Conservation (phyloP, 73 alveolate genomes). For the Paramecium bursaria region DNA sequence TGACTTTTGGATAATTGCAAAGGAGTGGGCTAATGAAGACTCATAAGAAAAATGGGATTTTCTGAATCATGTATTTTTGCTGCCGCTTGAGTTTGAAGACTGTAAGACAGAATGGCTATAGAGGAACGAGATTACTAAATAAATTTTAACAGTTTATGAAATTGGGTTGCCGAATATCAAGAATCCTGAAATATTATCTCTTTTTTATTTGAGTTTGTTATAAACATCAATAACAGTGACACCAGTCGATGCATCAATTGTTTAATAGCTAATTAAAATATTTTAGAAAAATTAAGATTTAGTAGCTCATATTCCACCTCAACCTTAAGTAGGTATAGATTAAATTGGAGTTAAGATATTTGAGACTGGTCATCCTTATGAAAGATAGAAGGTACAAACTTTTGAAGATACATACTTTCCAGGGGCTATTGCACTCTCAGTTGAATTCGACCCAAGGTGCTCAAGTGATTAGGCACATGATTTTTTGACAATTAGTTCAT, state of each 20-base stretch:
- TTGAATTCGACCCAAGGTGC: constrained; percentile 86
- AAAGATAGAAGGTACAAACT: constrained; percentile 78
- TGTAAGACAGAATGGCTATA: background rate
- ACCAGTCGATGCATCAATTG: background rate
- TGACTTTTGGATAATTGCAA: constrained; percentile 28
- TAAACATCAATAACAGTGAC: background rate
- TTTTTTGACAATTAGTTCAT: constrained; percentile 69
- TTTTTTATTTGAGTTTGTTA: background rate
- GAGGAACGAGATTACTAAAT: background rate
- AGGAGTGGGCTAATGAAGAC: constrained; percentile 24
- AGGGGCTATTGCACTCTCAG: constrained; percentile 86
- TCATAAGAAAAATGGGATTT: constrained; percentile 15
- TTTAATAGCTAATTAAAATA: too few species aligned
- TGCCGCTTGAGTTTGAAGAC: background rate
- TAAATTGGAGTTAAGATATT: constrained; percentile 81
- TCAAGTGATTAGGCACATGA: constrained; percentile 77
- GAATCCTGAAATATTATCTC: constrained; percentile 7
- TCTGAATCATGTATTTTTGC: background rate
- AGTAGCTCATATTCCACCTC: background rate
- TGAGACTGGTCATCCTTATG: constrained; percentile 94
- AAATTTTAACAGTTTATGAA: constrained; percentile 15
- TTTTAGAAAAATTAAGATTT: background rate
- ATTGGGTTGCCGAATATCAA: constrained; percentile 9
- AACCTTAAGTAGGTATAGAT: constrained; percentile 84
- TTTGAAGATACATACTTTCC: constrained; percentile 80